Conservation (phyloP, 2,329 filamentous ascomycete genomes). For the Penicillium oxalicum region DNA sequence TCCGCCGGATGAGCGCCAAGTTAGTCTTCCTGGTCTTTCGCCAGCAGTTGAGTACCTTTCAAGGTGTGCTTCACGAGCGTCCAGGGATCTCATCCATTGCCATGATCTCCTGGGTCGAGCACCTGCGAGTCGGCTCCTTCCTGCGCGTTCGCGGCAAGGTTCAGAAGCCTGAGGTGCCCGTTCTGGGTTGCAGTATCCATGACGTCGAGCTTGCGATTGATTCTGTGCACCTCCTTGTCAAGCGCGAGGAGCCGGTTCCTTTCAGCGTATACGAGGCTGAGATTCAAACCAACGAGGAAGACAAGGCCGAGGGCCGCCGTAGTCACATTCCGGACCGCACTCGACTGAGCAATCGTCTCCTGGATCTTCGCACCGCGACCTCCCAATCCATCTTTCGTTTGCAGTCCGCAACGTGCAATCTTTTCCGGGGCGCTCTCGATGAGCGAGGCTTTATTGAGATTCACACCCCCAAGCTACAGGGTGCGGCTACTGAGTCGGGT, state of each 20-base stretch:
- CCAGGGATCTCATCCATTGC: conserved; percentile 60
- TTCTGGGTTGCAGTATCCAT: conserved; percentile 70
- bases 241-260: conserved; percentile 56
- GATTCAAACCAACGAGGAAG: conserved; percentile 52
- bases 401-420: conserved; percentile 70
- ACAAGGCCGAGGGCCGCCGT: conserved; percentile 51
- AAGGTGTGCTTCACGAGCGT: conserved; percentile 66
- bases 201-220: conserved; percentile 69
- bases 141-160: conserved; percentile 70
- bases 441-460: conserved; percentile 81
- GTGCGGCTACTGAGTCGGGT: conserved; percentile 83
- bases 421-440: conserved; percentile 73
- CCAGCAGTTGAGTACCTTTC: conserved; percentile 75
- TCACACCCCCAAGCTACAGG: conserved; percentile 86
- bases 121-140: conserved; percentile 70
- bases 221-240: conserved; percentile 57
- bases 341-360: conserved; percentile 69
- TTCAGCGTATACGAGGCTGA: conserved; percentile 68
- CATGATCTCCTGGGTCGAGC: conserved; percentile 84
- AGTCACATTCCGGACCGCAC: conserved; percentile 65
- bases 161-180: conserved; percentile 65
- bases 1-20: conserved; percentile 73
- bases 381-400: conserved; percentile 86
- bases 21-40: conserved; percentile 82
- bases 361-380: conserved; percentile 78